Percentiles rank a stretch among this genome's conserved stretches.
Evolutionary conservation across 78 protist genomes (phyloP).

Genomic region (Dictyostelium discoideum): DNA sequence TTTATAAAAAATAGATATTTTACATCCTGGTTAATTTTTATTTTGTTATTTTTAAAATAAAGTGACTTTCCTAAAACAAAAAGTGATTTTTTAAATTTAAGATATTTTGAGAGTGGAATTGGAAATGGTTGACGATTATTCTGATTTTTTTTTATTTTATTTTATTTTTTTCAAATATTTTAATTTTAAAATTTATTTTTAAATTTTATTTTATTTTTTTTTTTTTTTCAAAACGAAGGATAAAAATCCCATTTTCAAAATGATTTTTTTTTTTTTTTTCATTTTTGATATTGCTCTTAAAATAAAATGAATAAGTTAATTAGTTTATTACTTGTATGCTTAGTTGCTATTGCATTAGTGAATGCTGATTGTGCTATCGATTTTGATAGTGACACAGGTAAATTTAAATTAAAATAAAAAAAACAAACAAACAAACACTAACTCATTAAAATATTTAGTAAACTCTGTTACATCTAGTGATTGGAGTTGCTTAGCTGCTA

Average conservation of each 20-base stretch:
- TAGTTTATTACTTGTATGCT: not conserved
- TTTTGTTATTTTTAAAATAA: no score
- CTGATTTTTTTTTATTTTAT: not conserved
- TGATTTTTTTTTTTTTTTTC: not conserved
- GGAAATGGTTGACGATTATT: not conserved
- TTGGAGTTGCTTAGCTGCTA: slow-evolving; percentile 35
- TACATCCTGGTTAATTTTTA: not conserved
- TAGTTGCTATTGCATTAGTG: not conserved
- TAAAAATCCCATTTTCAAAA: not conserved
- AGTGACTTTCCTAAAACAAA: no score
- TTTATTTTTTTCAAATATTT: not conserved
- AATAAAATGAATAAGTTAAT: slow-evolving; percentile 5
- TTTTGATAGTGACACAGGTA: not conserved
- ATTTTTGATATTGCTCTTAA: not conserved
- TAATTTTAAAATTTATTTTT: not conserved
- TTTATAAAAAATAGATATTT: not conserved
- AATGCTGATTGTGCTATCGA: slow-evolving; percentile 52
- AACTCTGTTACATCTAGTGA: not conserved
- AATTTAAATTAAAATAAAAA: not conserved
- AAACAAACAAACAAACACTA: no score
- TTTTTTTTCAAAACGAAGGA: not conserved
- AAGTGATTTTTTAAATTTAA: no score
- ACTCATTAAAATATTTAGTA: not conserved
- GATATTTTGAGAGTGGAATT: not conserved
- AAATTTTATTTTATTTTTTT: not conserved